Evolutionary conservation across 345 rosid genomes (phyloP).

Genomic region (Cardamine occulta): DNA sequence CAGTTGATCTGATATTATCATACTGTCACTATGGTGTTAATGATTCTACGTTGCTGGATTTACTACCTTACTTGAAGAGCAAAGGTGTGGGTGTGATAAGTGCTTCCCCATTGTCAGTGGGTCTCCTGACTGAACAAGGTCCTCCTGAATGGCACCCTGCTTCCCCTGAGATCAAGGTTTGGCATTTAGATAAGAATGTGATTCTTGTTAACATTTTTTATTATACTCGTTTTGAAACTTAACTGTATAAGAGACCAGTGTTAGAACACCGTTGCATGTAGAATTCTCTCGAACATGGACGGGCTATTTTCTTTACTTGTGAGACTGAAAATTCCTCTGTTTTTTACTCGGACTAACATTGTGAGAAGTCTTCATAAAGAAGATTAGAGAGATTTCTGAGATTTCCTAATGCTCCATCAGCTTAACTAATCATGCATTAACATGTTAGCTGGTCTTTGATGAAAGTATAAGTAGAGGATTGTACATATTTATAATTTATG

Average conservation of each 20-base stretch:
- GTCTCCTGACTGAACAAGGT: constrained; percentile 83
- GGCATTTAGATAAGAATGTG: not conserved
- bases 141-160: constrained; percentile 99
- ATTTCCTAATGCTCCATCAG: not conserved
- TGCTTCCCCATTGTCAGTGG: constrained; percentile 94
- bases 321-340: not conserved
- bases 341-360: not conserved
- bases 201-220: not conserved
- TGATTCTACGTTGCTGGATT: constrained; percentile 71
- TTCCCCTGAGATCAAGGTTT: constrained; percentile 77
- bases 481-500: not conserved
- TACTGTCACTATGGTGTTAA: constrained; percentile 84
- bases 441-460: constrained; percentile 3
- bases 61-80: constrained; percentile 80
- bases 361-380: not conserved
- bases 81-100: constrained; percentile 84
- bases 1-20: constrained; percentile 78
- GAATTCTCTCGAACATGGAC: not conserved
- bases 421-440: not conserved
- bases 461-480: constrained; percentile 10
- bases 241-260: not conserved
- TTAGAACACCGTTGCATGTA: not conserved
- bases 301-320: not conserved
- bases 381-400: not conserved
- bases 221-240: not conserved